These are phyloP conservation scores for Melampsora medusae DNA, from an alignment of 1,284 basidiomycete genomes.

Conservation along the genomic window DNA sequence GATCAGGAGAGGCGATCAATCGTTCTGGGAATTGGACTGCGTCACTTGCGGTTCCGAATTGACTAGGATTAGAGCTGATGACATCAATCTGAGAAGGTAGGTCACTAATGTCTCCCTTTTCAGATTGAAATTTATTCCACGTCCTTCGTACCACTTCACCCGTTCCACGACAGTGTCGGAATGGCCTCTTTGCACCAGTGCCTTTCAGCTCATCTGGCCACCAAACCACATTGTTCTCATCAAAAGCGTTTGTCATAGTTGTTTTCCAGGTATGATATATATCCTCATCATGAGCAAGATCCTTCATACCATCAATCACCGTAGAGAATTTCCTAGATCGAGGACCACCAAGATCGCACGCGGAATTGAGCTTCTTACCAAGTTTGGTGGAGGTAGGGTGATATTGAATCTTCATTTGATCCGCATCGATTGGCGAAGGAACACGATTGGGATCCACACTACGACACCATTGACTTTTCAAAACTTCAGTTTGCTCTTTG, in stretches of 20 bases:
- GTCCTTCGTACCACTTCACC: conserved; percentile 6
- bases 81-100: too few relatives aligned
- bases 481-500: conserved; percentile 2
- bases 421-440: conserved; percentile 6
- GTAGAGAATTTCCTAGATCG: conserved; percentile 1
- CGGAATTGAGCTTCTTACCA: conserved; percentile 2
- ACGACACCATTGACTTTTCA: conserved; percentile 12
- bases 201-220: conserved; percentile 15
- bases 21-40: too few relatives aligned
- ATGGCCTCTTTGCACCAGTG: conserved; percentile 20
- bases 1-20: too few relatives aligned
- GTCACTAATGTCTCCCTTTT: too few relatives aligned
- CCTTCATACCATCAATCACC: conserved; percentile 4
- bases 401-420: conserved; percentile 9
- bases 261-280: conserved; percentile 21
- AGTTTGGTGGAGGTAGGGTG: conserved; percentile 9
- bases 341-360: neutral
- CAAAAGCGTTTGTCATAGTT: neutral
- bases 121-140: neutral
- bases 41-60: too few relatives aligned
- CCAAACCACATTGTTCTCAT: conserved; percentile 12
- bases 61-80: too few relatives aligned
- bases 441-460: neutral
- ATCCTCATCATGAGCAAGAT: conserved; percentile 4
- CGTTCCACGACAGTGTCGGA: conserved; percentile 4